Base-by-base conservation (phyloP, 2,329 filamentous ascomycete species). In the Thelonectria olida region DNA sequence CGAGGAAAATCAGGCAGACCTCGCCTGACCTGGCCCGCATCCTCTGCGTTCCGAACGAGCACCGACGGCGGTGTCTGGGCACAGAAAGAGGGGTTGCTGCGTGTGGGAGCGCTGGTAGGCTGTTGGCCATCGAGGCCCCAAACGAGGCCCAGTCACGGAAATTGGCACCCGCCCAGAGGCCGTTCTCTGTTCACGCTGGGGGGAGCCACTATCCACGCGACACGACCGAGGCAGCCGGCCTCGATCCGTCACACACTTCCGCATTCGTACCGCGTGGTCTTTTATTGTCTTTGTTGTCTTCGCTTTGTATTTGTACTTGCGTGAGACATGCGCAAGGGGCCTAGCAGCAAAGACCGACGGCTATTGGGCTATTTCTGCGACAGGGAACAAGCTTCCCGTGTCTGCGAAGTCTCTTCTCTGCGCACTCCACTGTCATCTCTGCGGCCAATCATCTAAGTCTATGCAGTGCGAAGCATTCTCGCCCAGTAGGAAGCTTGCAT, bases 161-260 rank as follows among this genome's bases (percentile, higher is more conserved):
- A 68, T 70, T 71, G 66, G 61, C 68, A 71, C 62, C 64, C 61
- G 66, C 66, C 58, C 9, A 8, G 13, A 67, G 47, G 55, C 61
- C 50, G 62, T 28, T 49, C 54, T 38, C 31, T 38, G 52, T 55
- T 55, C 17, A 20, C 7, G 36, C 22, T 66, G 51, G 61, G 57
- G 53, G 17, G 53, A 58, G 36, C 67, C 61, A 31, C 28, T 8
- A 13, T 13, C 28, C 5, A 69, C 54, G 57, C 55, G 51, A 58
- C 52, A 63, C 52, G 53, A 49, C 62, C 62, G 58, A 70, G 55
- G 58, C 49, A 64, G 44, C 58, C 54, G 48, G 25, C 25, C 39
- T 38, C 13, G 41, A 47, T 45, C 34, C 17, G 39, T 44, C 41
- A 7, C 41, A 45, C 41, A 45, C 22, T 45, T 25, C 20, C 31